These are phyloP conservation scores for Beauveria australis DNA, from an alignment of 2,329 filamentous ascomycete genomes.

Conservation along the genomic window DNA sequence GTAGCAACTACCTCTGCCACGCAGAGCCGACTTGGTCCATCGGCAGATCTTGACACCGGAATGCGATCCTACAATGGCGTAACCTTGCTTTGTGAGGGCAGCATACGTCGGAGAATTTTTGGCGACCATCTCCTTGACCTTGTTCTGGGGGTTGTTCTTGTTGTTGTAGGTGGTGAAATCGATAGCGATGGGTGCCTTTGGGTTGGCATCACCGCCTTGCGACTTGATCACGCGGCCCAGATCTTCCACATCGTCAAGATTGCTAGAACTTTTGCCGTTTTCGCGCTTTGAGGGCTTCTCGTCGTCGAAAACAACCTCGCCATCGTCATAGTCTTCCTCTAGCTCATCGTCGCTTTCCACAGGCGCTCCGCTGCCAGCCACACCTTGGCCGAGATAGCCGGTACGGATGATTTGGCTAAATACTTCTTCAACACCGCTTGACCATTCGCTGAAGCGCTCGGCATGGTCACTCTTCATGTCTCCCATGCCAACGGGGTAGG, in stretches of 20 bases:
- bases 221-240: constrained; percentile 58
- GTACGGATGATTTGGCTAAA: constrained; percentile 55
- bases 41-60: constrained; percentile 96
- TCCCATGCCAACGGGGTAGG: constrained; percentile 81
- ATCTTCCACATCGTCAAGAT: constrained; percentile 76
- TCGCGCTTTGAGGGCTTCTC: constrained; percentile 37
- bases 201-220: constrained; percentile 29
- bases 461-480: constrained; percentile 71
- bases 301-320: constrained; percentile 38
- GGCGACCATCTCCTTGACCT: constrained; percentile 89
- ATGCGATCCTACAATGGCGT: constrained; percentile 89
- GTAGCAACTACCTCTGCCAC: constrained; percentile 91
- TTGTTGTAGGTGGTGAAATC: constrained; percentile 76
- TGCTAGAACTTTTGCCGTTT: constrained; percentile 24
- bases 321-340: constrained; percentile 49
- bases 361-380: constrained; percentile 73
- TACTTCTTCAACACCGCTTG: constrained; percentile 62
- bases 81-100: constrained; percentile 90
- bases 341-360: constrained; percentile 78
- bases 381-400: constrained; percentile 53
- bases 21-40: constrained; percentile 95
- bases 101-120: constrained; percentile 81
- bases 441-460: constrained; percentile 68
- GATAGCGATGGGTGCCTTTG: constrained; percentile 54
- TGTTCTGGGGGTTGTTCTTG: constrained; percentile 32